These are phyloP conservation scores for Linderniella brevidens DNA, from an alignment of 257 asterid genomes.

Conservation along the genomic window DNA sequence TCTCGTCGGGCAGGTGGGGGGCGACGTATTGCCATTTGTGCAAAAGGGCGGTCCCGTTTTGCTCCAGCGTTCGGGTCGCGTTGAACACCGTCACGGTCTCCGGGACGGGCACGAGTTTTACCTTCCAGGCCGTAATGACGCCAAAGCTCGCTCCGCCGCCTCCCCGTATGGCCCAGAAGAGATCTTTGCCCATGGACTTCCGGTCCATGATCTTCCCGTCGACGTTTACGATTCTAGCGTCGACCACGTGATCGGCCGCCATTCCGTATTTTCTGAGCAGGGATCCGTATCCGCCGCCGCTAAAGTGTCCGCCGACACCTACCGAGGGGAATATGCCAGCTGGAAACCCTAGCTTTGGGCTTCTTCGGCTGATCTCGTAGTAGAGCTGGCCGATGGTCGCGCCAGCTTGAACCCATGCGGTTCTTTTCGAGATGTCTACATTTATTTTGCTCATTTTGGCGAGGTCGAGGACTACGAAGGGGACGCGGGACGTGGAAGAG, in stretches of 20 bases:
- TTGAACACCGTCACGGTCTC: conserved; percentile 7
- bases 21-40: conserved; percentile 9
- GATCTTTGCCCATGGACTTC: not conserved
- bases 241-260: conserved; percentile 8
- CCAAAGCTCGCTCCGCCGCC: conserved; percentile 8
- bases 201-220: no score
- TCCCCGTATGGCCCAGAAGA: conserved; percentile 10
- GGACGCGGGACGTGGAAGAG: not conserved
- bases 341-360: conserved; percentile 6
- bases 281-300: conserved; percentile 6
- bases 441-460: conserved; percentile 1
- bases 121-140: conserved; percentile 6
- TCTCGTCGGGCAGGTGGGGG: no score
- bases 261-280: conserved; percentile 9
- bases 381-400: conserved; percentile 3
- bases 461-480: conserved; percentile 3
- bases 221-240: no score
- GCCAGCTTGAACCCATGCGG: conserved; percentile 7
- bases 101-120: not conserved
- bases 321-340: conserved; percentile 1
- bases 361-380: not conserved
- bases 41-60: conserved; percentile 1
- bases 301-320: not conserved
- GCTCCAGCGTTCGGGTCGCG: conserved; percentile 1
- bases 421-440: not conserved